phyloP scores from a whole-genome alignment of 768 basidiomycete species.

The Dendrothele bispora region DNA sequence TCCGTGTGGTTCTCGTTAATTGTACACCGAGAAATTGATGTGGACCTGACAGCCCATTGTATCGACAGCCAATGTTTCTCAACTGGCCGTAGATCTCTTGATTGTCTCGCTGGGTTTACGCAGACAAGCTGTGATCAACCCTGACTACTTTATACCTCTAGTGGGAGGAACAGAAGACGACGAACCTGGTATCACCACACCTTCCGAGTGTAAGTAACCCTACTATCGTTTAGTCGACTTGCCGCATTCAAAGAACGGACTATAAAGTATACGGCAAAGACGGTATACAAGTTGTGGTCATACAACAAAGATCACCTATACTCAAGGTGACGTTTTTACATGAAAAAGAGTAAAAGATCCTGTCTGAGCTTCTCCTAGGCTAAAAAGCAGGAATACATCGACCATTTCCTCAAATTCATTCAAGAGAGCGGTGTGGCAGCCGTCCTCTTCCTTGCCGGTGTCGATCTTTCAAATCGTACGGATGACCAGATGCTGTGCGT shows the following conservation, averaged over 20 bases:
- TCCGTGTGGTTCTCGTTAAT: conserved; percentile 25
- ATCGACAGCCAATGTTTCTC: conserved; percentile 80
- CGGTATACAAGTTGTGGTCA: conserved; percentile 49
- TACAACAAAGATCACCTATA: conserved; percentile 81
- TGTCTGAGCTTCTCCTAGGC: conserved; percentile 37
- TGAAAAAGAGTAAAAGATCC: background rate
- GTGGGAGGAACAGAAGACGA: conserved; percentile 70
- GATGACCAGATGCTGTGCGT: conserved; percentile 79
- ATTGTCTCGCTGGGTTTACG: conserved; percentile 63
- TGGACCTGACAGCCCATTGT: conserved; percentile 56
- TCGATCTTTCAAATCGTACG: conserved; percentile 72
- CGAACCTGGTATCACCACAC: conserved; percentile 62
- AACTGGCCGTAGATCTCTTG: conserved; percentile 74
- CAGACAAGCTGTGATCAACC: conserved; percentile 63
- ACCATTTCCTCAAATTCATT: conserved; percentile 58
- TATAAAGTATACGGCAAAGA: conserved; percentile 62
- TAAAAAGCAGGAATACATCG: conserved; percentile 67
- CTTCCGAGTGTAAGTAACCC: conserved; percentile 67
- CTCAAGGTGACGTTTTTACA: conserved; percentile 52
- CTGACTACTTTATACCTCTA: conserved; percentile 65
- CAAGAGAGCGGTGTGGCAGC: conserved; percentile 45
- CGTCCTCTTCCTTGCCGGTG: conserved; percentile 67
- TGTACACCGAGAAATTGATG: conserved; percentile 9
- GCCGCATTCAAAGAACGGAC: conserved; percentile 8
- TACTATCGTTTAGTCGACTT: background rate